Conservation (phyloP, 2,329 filamentous ascomycete species). For the Aureobasidium subglaciale region DNA sequence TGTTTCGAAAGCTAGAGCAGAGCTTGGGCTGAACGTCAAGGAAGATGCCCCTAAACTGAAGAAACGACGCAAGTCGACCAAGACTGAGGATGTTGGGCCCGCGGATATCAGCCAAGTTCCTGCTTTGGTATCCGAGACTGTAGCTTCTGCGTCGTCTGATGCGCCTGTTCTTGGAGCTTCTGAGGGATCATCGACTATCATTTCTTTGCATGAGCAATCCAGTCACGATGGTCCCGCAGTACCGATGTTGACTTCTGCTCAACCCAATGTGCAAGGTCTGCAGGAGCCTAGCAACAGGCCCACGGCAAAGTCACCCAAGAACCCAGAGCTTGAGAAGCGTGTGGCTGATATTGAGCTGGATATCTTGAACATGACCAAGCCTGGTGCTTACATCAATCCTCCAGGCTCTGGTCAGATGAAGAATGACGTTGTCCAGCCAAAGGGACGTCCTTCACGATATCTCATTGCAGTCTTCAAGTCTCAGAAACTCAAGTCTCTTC, state of each 20-base stretch:
- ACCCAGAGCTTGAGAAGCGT: slow-evolving; percentile 15
- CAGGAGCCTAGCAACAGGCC: background rate
- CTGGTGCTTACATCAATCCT: slow-evolving; percentile 41
- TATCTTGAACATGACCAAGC: slow-evolving; percentile 26
- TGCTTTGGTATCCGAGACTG: background rate
- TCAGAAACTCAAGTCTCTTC: slow-evolving; percentile 26
- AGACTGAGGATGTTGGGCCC: background rate
- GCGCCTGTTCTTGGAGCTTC: background rate
- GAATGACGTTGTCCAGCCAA: slow-evolving; percentile 21
- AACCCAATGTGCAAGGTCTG: background rate
- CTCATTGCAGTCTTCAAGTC: slow-evolving; percentile 38
- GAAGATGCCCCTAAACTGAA: background rate
- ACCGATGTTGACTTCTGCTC: background rate
- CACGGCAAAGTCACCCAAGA: background rate
- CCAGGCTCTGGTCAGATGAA: slow-evolving; percentile 32
- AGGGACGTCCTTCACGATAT: slow-evolving; percentile 37
- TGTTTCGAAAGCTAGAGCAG: background rate
- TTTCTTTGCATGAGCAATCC: background rate
- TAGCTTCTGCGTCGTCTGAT: background rate
- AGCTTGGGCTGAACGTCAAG: background rate
- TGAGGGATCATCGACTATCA: background rate
- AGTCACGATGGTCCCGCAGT: background rate
- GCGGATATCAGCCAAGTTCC: background rate
- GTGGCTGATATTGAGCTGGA: slow-evolving; percentile 24
- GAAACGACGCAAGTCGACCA: background rate